A percentile compares a stretch with the other conserved stretches of the same genome.
Evolutionary conservation across 2,329 filamentous ascomycete species (phyloP).

Genomic region (Aspergillus sp.): DNA sequence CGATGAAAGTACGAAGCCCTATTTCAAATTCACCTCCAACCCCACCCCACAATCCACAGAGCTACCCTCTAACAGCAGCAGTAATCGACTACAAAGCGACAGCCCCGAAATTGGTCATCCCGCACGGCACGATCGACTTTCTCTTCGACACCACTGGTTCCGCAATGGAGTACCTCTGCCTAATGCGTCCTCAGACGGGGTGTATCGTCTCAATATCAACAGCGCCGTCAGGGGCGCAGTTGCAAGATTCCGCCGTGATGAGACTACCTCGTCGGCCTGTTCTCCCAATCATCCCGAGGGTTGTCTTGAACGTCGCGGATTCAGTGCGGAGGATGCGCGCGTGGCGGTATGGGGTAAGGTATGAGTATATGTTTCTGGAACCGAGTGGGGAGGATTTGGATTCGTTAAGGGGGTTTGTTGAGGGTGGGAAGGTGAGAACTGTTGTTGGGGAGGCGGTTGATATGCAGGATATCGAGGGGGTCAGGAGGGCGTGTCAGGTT

Average conservation of each 20-base stretch:
- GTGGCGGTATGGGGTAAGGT: slow-evolving; percentile 51
- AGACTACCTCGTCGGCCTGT: slow-evolving; percentile 3
- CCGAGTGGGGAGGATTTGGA: slow-evolving; percentile 49
- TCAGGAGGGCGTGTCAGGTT: slow-evolving; percentile 48
- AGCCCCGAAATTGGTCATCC: slow-evolving; percentile 44
- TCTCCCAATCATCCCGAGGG: slow-evolving; percentile 16
- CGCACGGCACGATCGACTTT: slow-evolving; percentile 54
- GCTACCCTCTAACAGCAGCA: slow-evolving; percentile 2
- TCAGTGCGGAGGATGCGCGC: neutral
- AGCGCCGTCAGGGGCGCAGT: slow-evolving; percentile 40
- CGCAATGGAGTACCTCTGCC: slow-evolving; percentile 49
- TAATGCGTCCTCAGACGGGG: slow-evolving; percentile 41
- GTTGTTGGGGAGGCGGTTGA: slow-evolving; percentile 49
- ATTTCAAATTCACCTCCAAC: too few relatives aligned
- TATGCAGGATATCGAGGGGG: slow-evolving; percentile 50
- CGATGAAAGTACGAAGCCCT: slow-evolving; percentile 41
- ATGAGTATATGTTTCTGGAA: slow-evolving; percentile 52
- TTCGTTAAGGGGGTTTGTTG: slow-evolving; percentile 44
- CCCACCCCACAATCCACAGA: too few relatives aligned
- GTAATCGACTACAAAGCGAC: slow-evolving; percentile 57
- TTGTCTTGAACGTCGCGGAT: slow-evolving; percentile 40
- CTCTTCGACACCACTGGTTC: slow-evolving; percentile 55
- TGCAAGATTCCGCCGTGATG: slow-evolving; percentile 40
- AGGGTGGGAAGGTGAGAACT: slow-evolving; percentile 50
- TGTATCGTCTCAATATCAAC: slow-evolving; percentile 44